Evolutionary conservation across 768 basidiomycete species (phyloP).

Genomic region (Zangia roseola): DNA sequence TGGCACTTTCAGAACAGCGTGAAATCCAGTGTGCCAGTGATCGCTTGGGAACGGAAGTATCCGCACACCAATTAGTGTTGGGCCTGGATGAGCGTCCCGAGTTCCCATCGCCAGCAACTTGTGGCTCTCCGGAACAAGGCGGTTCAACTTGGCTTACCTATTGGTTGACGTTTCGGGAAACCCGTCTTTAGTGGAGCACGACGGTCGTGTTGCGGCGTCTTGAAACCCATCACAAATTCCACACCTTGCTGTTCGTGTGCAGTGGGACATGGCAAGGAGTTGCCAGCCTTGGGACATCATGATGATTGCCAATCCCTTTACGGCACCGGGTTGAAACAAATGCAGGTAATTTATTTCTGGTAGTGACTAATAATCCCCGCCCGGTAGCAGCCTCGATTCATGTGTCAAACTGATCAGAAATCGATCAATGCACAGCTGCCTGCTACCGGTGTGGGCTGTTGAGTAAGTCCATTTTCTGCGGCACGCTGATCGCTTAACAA

Average conservation of each 20-base stretch:
- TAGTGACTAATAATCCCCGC: slow-evolving; percentile 33
- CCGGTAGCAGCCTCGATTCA: slow-evolving; percentile 24
- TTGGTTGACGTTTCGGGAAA: slow-evolving; percentile 15
- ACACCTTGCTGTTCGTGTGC: slow-evolving; percentile 8
- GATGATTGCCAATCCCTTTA: slow-evolving; percentile 37
- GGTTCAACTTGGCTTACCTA: slow-evolving; percentile 7
- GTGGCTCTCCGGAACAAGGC: slow-evolving; percentile 6
- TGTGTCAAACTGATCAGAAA: slow-evolving; percentile 26
- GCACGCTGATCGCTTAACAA: slow-evolving; percentile 31
- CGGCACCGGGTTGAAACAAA: slow-evolving; percentile 31
- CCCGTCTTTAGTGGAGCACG: slow-evolving; percentile 16
- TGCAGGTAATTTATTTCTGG: slow-evolving; percentile 18
- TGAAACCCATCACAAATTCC: slow-evolving; percentile 12
- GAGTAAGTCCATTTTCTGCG: slow-evolving; percentile 28
- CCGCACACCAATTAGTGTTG: slow-evolving; percentile 13
- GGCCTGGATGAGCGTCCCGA: slow-evolving; percentile 4
- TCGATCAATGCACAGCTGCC: slow-evolving; percentile 30
- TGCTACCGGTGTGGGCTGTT: slow-evolving; percentile 25
- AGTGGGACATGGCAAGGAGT: slow-evolving; percentile 8
- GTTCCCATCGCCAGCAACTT: slow-evolving; percentile 12
- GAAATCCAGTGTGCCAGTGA: slow-evolving; percentile 28
- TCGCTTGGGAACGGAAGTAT: slow-evolving; percentile 22
- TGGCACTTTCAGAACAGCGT: too few relatives aligned
- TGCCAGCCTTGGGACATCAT: slow-evolving; percentile 5
- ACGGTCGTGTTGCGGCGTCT: slow-evolving; percentile 17